Percentiles rank a stretch among this genome's conserved stretches.
Conservation (phyloP, 2,329 filamentous ascomycete genomes). For the Colletotrichum sp. region DNA sequence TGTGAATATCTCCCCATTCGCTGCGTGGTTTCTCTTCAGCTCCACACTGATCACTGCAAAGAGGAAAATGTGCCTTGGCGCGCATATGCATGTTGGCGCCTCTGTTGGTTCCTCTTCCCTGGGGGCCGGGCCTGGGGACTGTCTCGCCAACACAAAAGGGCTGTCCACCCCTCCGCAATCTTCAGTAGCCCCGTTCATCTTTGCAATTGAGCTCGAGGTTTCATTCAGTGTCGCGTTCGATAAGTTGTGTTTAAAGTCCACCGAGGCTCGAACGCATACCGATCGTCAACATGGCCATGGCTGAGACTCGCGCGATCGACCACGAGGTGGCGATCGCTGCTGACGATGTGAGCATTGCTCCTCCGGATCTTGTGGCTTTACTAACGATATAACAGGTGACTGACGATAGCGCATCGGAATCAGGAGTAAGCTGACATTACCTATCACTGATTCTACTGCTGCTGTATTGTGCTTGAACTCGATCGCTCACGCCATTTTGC, state of each 20-base stretch:
- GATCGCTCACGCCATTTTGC: not conserved
- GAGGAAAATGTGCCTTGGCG: not conserved
- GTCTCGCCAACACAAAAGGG: not conserved
- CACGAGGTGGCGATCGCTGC: not conserved
- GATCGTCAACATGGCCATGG: not conserved
- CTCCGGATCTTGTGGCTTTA: not conserved
- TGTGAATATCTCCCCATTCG: not conserved
- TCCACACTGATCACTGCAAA: not conserved
- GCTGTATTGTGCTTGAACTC: not conserved
- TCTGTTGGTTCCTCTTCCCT: not conserved
- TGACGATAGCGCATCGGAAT: not conserved
- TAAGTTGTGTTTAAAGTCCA: too few species aligned
- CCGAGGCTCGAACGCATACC: not conserved
- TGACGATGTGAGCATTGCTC: not conserved
- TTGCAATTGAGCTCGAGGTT: not conserved
- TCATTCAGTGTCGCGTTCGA: not conserved
- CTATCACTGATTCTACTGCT: not conserved
- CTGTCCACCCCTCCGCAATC: not conserved
- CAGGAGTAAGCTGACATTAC: not conserved
- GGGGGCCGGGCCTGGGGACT: not conserved
- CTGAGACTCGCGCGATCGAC: not conserved
- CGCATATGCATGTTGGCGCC: not conserved
- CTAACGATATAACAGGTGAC: not conserved
- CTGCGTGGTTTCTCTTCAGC: not conserved
- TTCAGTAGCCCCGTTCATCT: not conserved